Percentiles rank a stretch among this genome's conserved stretches.
phyloP scores from a whole-genome alignment of 140 eudicot species.

The Senecio squalidus region DNA sequence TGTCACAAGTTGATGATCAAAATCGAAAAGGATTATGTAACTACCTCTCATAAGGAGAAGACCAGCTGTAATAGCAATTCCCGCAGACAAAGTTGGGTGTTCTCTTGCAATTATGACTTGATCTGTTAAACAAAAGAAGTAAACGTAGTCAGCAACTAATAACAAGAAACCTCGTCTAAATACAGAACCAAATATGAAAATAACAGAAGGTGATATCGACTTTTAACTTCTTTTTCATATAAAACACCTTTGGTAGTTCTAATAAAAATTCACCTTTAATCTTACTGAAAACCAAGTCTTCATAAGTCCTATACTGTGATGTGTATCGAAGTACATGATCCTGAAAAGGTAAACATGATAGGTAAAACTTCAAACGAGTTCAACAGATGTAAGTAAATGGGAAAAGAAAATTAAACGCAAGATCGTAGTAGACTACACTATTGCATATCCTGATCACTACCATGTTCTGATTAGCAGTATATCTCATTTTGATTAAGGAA shows the following conservation, averaged over 20 bases:
- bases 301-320: conserved; percentile 47
- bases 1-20: conserved; percentile 2
- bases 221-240: background rate
- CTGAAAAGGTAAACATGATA: conserved; percentile 37
- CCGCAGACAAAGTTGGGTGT: conserved; percentile 59
- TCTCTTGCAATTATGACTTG: conserved; percentile 55
- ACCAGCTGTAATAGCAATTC: conserved; percentile 55
- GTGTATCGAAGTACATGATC: conserved; percentile 55
- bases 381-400: background rate
- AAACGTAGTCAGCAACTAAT: conserved; percentile 7
- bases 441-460: background rate
- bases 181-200: too few species aligned
- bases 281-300: conserved; percentile 57
- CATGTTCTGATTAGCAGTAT: conserved; percentile 3
- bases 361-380: background rate
- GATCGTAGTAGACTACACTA: background rate
- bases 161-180: background rate
- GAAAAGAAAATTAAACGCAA: background rate
- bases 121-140: conserved; percentile 34
- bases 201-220: too few species aligned
- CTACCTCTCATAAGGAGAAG: conserved; percentile 76
- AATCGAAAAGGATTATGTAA: background rate
- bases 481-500: background rate
- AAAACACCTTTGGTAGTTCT: conserved; percentile 26
- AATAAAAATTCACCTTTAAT: conserved; percentile 51